Evolutionary conservation across 345 rosid genomes (phyloP), one percentile per base, ranked within the genome.

Genomic region (Lenwebbia sp.): DNA sequence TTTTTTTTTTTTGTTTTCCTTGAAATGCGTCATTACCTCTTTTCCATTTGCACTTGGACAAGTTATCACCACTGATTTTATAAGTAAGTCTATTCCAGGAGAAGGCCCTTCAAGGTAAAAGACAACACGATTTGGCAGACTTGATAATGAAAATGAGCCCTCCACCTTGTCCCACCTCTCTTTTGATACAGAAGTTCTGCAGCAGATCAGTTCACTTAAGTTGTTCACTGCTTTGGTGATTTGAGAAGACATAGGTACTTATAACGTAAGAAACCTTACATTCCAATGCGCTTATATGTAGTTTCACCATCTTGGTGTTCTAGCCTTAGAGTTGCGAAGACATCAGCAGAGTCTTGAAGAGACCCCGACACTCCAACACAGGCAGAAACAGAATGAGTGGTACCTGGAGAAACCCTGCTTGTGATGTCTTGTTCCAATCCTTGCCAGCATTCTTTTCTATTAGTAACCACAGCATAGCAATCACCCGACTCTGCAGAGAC

Each of bases 401-500:
- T 86, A 83, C 95, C 95, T 53, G 91, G 90, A 58, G 93, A 91
- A 87, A 96, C 89, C 83, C 90, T 91, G 88, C 88, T 88, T 13
- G 98, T 95, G 87, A 96, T 94, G 91, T 96, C 98, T 89, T 96
- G 99, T 85, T 94, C 99, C 87, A 97, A 90, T 14, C 98, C 99
- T 86, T 97, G 98, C 99, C 99, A 97, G 88, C 94, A 90, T 90
- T 96, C 93, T 17, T 87, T 94, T n/a, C 99, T 92, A 88, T 95
- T 94, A 47, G 94, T 92, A 88, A 95, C 92, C 87, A 94, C 99
- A 37, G 94, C 99, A 87, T 92, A 93, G 85, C 88, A 90, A 85
- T 92, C 83, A 26, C 84, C 92, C 1, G 87, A 56, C 54, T 88
- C 91, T 81, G 91, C 89, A 17, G 93, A 88, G 89, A 89, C 94